Evolutionary conservation across 495 filamentous ascomycete species (phyloP).

Genomic region (Staphylotrichum tortipilum): DNA sequence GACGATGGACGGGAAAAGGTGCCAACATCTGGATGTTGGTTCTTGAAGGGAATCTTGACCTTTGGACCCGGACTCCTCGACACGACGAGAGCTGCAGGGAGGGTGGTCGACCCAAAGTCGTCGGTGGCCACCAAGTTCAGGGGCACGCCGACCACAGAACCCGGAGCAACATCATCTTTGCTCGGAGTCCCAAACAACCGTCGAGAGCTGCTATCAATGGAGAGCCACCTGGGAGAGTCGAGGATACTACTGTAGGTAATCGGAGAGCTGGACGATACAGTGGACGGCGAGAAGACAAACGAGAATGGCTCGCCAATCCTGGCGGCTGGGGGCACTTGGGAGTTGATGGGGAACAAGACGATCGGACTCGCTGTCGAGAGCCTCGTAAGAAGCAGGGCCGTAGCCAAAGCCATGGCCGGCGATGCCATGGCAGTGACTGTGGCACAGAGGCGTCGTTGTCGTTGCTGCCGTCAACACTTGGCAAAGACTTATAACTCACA

Average conservation of each 20-base stretch:
- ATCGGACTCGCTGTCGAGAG: constrained; percentile 35
- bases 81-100: constrained; percentile 55
- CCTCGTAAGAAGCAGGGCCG: constrained; percentile 10
- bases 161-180: constrained; percentile 45
- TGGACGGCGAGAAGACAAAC: constrained; percentile 60
- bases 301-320: constrained; percentile 53
- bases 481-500: no score
- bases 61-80: constrained; percentile 38
- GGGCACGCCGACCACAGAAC: constrained; percentile 32
- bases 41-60: constrained; percentile 27
- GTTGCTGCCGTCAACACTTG: no score
- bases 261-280: constrained; percentile 48
- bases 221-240: constrained; percentile 59
- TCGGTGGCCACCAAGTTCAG: constrained; percentile 59
- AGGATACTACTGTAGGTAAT: constrained; percentile 57
- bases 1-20: constrained; percentile 33
- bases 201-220: constrained; percentile 52
- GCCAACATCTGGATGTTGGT: constrained; percentile 34
- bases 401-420: background rate
- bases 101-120: constrained; percentile 44
- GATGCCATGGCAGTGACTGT: constrained; percentile 17
- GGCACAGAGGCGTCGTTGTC: no score
- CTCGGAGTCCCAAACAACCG: constrained; percentile 58
- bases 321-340: constrained; percentile 69
- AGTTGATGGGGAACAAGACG: constrained; percentile 62